Conservation (phyloP, 2,329 filamentous ascomycete genomes). For the Curvularia spicifera region DNA sequence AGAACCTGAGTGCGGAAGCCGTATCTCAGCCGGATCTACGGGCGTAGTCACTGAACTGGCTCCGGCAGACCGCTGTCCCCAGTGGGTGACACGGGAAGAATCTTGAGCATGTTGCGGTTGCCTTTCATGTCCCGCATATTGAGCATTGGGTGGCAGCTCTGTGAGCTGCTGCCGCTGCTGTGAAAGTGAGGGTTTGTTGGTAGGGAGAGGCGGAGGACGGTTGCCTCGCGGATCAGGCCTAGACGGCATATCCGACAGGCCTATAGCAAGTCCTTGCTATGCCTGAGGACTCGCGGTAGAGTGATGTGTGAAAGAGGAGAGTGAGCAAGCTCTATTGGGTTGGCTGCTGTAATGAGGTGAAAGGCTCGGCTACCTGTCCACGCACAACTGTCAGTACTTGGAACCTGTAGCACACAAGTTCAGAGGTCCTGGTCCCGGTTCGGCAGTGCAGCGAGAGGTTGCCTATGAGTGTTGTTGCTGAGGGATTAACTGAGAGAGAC, state of each 20-base stretch:
- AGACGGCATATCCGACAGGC: conserved; percentile 23
- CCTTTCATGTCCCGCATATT: conserved; percentile 21
- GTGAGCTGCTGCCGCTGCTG: conserved; percentile 1
- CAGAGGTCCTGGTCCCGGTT: not conserved
- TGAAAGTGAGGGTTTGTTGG: conserved; percentile 26
- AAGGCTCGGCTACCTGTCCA: conserved; percentile 1
- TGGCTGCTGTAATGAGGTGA: conserved; percentile 1
- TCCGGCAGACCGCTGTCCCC: conserved; percentile 9
- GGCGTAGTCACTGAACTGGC: conserved; percentile 24
- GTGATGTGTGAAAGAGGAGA: not conserved
- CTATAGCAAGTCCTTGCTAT: not conserved
- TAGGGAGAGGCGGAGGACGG: conserved; percentile 37
- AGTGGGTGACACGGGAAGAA: conserved; percentile 14
- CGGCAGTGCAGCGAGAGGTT: conserved; percentile 2
- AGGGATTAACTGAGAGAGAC: not conserved
- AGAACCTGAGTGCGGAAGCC: conserved; percentile 24
- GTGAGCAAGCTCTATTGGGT: not conserved
- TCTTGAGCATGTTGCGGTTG: conserved; percentile 9
- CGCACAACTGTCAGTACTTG: not conserved
- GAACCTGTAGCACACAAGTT: not conserved
- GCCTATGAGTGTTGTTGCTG: not conserved
- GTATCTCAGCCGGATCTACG: conserved; percentile 15
- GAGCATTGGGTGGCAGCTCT: conserved; percentile 20
- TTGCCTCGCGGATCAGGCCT: conserved; percentile 27
- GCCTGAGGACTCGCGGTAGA: not conserved